A percentile compares a stretch with the other conserved stretches of the same genome.
phyloP scores from a whole-genome alignment of 129 eudicot genomes.

The Apium graveolens region DNA sequence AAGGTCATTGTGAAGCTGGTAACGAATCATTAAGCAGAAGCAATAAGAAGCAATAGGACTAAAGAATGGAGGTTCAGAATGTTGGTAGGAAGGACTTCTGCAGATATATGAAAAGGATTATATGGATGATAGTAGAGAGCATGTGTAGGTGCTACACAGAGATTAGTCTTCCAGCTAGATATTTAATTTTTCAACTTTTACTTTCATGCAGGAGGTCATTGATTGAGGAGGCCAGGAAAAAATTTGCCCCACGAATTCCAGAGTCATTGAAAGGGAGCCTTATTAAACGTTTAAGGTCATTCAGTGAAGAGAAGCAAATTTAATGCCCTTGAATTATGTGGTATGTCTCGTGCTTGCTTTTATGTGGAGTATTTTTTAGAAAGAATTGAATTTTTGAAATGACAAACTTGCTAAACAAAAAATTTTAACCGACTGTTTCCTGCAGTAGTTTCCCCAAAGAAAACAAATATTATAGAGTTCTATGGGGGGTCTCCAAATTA shows the following conservation, averaged over 20 bases:
- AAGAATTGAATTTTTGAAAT: neutral
- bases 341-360: conserved; percentile 12
- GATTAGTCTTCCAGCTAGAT: neutral
- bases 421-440: neutral
- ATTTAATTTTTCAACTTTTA: conserved; percentile 1
- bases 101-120: neutral
- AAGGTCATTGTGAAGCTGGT: conserved; percentile 33
- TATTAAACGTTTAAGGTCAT: conserved; percentile 45
- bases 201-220: conserved; percentile 47
- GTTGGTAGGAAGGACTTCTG: neutral
- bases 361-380: neutral
- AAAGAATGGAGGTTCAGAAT: neutral
- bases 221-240: conserved; percentile 61
- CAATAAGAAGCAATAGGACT: conserved; percentile 45
- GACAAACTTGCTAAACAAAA: neutral
- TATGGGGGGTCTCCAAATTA: neutral
- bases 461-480: neutral
- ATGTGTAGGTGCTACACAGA: neutral
- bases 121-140: neutral
- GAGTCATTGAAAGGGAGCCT: conserved; percentile 60
- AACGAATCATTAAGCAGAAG: conserved; percentile 22
- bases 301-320: conserved; percentile 32
- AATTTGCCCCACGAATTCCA: conserved; percentile 49
- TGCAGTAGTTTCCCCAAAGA: neutral
- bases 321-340: conserved; percentile 28